Percentiles rank a stretch among this genome's conserved stretches.
Evolutionary conservation across 2,329 filamentous ascomycete genomes (phyloP).

Genomic region (Aspergillus puulaauensis): DNA sequence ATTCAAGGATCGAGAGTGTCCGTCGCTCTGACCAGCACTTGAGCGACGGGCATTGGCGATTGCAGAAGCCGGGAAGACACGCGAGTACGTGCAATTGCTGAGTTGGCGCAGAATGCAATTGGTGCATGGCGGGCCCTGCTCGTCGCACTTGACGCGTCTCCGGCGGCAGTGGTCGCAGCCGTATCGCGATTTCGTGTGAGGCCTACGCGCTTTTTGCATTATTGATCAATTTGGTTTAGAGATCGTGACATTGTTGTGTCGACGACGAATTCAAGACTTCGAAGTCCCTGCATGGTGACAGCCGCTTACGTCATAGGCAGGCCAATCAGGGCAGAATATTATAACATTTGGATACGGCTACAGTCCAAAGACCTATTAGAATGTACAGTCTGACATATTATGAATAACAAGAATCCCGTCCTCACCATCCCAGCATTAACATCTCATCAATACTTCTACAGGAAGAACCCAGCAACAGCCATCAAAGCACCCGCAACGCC

Average conservation of each 20-base stretch:
- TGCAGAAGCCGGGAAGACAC: conserved; percentile 9
- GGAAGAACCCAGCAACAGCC: not conserved
- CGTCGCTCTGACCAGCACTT: not conserved
- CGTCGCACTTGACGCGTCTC: conserved; percentile 28
- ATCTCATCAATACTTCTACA: not conserved
- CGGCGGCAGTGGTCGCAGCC: conserved; percentile 24
- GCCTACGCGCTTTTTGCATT: conserved; percentile 1
- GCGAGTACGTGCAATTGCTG: conserved; percentile 23
- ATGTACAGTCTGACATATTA: no score
- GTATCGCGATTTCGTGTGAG: conserved; percentile 25
- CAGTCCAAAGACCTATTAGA: no score
- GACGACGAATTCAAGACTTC: no score
- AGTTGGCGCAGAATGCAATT: conserved; percentile 29
- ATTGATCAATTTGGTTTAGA: no score
- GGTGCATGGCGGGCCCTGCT: conserved; percentile 30
- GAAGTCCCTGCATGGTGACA: no score
- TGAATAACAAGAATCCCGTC: no score
- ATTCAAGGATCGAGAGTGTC: not conserved
- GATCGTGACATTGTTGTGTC: no score
- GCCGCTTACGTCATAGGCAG: no score
- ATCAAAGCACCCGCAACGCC: not conserved
- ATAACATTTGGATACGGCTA: no score
- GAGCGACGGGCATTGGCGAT: not conserved
- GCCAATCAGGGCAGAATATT: no score
- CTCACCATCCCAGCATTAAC: no score